Conservation (phyloP, 305 asterid genomes). For the Fraxinus velutina region DNA sequence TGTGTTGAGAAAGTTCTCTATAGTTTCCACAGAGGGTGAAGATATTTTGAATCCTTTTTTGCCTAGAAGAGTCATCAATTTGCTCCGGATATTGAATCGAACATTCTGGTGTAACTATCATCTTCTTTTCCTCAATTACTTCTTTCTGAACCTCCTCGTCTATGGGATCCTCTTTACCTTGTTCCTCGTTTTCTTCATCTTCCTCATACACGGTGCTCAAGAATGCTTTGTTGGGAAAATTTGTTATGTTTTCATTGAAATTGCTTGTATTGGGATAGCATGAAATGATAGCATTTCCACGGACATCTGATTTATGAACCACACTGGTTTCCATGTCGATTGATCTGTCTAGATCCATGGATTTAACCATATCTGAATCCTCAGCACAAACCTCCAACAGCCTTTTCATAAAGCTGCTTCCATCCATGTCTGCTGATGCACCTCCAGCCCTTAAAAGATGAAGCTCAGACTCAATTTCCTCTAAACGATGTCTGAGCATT, state of each 20-base stretch:
- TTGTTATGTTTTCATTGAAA: constrained; percentile 33
- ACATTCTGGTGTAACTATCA: constrained; percentile 37
- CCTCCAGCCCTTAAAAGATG: constrained; percentile 46
- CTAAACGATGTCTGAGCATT: constrained; percentile 63
- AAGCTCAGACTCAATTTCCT: constrained; percentile 67
- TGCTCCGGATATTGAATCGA: constrained; percentile 21
- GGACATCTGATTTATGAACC: neutral
- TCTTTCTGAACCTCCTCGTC: constrained; percentile 81
- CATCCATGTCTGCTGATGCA: constrained; percentile 46
- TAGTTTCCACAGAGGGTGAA: constrained; percentile 64
- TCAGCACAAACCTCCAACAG: constrained; percentile 59
- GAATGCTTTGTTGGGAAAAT: constrained; percentile 40
- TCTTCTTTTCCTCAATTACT: constrained; percentile 71
- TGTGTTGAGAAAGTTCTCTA: constrained; percentile 46
- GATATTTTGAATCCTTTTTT: constrained; percentile 55
- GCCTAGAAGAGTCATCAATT: constrained; percentile 35
- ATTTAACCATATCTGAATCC: constrained; percentile 84
- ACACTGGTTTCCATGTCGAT: constrained; percentile 54
- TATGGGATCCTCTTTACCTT: constrained; percentile 23
- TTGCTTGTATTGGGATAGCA: constrained; percentile 24
- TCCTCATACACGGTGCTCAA: constrained; percentile 86
- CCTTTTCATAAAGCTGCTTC: constrained; percentile 54
- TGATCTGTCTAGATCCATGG: constrained; percentile 85
- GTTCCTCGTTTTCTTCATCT: constrained; percentile 57
- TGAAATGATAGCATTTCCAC: constrained; percentile 3